Conservation (phyloP, 2,329 filamentous ascomycete species). For the Nannizziopsis barbatae region DNA sequence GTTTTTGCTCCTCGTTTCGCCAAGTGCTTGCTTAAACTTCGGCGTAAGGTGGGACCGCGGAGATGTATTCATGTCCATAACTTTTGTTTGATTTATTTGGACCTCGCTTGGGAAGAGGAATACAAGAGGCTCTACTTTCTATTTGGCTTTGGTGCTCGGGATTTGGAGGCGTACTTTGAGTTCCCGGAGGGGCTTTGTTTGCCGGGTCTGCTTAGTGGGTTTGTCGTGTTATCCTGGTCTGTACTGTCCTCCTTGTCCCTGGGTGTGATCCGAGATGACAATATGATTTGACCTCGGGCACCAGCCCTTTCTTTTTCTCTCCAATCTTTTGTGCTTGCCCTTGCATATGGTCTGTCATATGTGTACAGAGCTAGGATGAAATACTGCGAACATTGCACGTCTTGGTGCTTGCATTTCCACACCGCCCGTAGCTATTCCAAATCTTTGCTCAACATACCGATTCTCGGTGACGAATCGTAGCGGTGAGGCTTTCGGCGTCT, state of each 20-base stretch:
- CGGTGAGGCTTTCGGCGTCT: no score
- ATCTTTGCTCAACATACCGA: no score
- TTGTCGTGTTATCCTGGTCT: no score
- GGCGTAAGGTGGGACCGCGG: no score
- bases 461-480: no score
- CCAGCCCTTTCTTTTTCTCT: neutral
- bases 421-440: neutral
- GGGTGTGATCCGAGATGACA: neutral
- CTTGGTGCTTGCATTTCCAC: neutral
- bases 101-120: neutral
- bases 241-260: no score
- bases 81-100: neutral
- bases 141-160: neutral
- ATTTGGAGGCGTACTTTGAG: neutral
- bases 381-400: neutral
- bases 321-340: neutral
- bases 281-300: neutral
- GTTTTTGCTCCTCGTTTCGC: no score
- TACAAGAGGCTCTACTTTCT: neutral
- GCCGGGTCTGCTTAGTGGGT: no score
- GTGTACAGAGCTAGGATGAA: conserved; percentile 1
- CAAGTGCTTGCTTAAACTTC: no score
- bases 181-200: neutral
- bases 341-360: neutral
- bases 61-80: no score